Conservation (phyloP, 2,329 filamentous ascomycete genomes). For the Clonostachys rosea region DNA sequence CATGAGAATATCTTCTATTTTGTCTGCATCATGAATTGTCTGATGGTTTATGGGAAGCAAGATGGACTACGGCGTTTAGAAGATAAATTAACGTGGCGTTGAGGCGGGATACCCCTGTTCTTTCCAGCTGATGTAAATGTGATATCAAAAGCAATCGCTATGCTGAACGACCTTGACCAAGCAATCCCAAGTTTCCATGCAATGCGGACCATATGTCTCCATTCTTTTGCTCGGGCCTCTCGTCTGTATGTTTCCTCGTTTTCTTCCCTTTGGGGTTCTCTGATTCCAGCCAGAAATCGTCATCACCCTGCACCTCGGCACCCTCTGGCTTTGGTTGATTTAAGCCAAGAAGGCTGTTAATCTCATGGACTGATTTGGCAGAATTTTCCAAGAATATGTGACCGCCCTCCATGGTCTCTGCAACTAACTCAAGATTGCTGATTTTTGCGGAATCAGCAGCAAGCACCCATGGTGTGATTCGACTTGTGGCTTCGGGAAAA, state of each 20-base stretch:
- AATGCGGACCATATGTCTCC: conserved; percentile 45
- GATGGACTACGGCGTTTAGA: conserved; percentile 1
- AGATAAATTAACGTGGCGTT: neutral
- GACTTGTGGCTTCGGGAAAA: conserved; percentile 30
- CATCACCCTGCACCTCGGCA: conserved; percentile 12
- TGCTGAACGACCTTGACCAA: conserved; percentile 27
- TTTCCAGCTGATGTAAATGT: neutral
- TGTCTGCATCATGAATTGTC: conserved; percentile 23
- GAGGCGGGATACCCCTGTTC: neutral
- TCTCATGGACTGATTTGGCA: conserved; percentile 41
- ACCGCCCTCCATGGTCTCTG: conserved; percentile 55
- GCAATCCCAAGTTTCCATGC: conserved; percentile 49
- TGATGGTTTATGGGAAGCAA: conserved; percentile 2
- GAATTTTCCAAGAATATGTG: conserved; percentile 50
- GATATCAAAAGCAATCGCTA: conserved; percentile 1
- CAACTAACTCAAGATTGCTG: conserved; percentile 50
- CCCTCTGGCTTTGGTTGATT: conserved; percentile 13
- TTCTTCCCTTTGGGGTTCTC: conserved; percentile 14
- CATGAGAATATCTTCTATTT: conserved; percentile 72
- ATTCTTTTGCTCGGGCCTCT: conserved; percentile 14
- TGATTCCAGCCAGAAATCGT: conserved; percentile 27
- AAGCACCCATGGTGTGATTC: conserved; percentile 53
- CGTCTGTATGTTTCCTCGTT: conserved; percentile 16
- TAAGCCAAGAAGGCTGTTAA: conserved; percentile 41
- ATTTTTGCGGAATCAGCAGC: conserved; percentile 58